Evolutionary conservation across 805 yeast species (phyloP), one percentile per base, ranked within the genome.

Genomic region (Candida pseudofarinosa): DNA sequence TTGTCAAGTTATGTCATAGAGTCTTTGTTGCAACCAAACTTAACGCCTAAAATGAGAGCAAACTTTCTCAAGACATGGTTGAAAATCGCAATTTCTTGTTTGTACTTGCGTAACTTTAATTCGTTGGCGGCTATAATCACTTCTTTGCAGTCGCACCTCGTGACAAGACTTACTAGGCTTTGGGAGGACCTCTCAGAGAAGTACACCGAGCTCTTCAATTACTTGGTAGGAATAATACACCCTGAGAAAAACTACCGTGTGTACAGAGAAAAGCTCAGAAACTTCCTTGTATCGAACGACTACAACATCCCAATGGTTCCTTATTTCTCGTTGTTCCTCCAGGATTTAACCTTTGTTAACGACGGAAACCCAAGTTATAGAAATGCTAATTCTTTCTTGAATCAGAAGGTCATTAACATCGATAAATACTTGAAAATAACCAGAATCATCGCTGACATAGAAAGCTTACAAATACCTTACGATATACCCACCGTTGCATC

Each of bases 41-140:
- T 77, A 19, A 56, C 65, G 19, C 58, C 63, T 40, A 79, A 73
- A 49, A 73, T 73, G 46, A 69, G 91, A 46, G 65, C 73, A 7
- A 71, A 71, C 42, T 73, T 80, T 41, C 58, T 85, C 30, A 80
- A 80, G 51, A 73, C 79, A 12, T 86, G 95, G 95, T 63, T 86
- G 44, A 83, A 83, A 54, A 73, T 85, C 28, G 86, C 88, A 0
- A 69, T 83, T 41, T 82, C 89, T 1, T 81, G 89, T 50, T 69
- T 83, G 34, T 83, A 85, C 53, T 70, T 85, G 58, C 69, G 89
- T 46, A 86, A 86, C 57, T 85, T 81, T 66, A 86, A 86, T 56
- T 81, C 93, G 0, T 66, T 86, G 47, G 90, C 91, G 1, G 83
- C 91, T 1, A 83, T 86, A 37, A 79, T 86, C 67, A 84, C 89